Evolutionary conservation across 805 yeast species (phyloP).

Genomic region (Kluyveromyces aestuarii): DNA sequence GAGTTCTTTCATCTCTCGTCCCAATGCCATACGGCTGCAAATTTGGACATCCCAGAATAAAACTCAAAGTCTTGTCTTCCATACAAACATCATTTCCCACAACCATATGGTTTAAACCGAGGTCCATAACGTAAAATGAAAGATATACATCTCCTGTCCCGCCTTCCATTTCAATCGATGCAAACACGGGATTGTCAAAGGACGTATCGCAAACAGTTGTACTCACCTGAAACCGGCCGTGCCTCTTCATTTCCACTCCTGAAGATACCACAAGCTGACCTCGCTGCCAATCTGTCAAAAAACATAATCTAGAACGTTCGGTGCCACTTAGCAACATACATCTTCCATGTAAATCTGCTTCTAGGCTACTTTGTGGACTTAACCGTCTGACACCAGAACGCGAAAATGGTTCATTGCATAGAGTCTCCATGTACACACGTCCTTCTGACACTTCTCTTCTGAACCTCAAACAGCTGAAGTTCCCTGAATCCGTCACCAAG

Average conservation of each 20-base stretch:
- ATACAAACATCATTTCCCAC: conserved; percentile 36
- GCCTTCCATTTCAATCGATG: conserved; percentile 61
- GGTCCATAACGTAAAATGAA: conserved; percentile 71
- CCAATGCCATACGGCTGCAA: conserved; percentile 16
- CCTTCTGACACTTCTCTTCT: conserved; percentile 18
- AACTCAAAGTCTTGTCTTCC: conserved; percentile 32
- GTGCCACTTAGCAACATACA: conserved; percentile 63
- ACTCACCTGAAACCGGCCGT: conserved; percentile 42
- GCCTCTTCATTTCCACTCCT: conserved; percentile 60
- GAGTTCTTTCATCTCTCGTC: conserved; percentile 29
- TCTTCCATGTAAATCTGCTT: conserved; percentile 63
- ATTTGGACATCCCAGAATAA: conserved; percentile 59
- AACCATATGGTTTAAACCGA: conserved; percentile 73
- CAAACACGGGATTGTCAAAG: conserved; percentile 78
- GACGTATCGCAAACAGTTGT: conserved; percentile 62
- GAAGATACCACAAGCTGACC: conserved; percentile 47
- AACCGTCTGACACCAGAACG: conserved; percentile 69
- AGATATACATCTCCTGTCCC: conserved; percentile 32
- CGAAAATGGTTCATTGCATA: conserved; percentile 55
- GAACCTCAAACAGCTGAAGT: conserved; percentile 45
- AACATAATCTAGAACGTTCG: conserved; percentile 67
- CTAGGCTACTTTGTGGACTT: conserved; percentile 65
- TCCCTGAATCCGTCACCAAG: conserved; percentile 75
- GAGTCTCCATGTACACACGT: conserved; percentile 36
- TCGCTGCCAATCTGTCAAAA: conserved; percentile 45